Evolutionary conservation across 2,329 filamentous ascomycete species (phyloP).

Genomic region (Whalleya microplaca): DNA sequence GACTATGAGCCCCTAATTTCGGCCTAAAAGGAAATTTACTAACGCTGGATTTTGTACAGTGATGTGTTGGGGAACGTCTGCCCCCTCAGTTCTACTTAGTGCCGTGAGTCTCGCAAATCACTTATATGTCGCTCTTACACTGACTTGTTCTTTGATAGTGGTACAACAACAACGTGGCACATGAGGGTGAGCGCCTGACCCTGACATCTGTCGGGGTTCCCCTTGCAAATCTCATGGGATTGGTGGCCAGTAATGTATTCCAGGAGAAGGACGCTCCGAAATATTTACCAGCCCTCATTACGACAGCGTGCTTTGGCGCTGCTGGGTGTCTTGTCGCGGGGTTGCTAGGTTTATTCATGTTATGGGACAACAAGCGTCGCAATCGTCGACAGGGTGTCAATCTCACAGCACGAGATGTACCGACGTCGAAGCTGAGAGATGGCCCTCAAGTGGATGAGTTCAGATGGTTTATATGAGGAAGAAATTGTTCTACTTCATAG

Average conservation of each 20-base stretch:
- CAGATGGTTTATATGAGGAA: slow-evolving; percentile 56
- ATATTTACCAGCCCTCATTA: slow-evolving; percentile 68
- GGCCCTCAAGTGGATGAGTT: slow-evolving; percentile 58
- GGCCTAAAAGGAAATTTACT: no score
- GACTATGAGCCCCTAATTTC: no score
- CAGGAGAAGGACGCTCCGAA: slow-evolving; percentile 64
- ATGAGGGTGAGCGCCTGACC: slow-evolving; percentile 72
- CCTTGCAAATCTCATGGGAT: slow-evolving; percentile 75
- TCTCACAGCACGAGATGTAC: slow-evolving; percentile 58
- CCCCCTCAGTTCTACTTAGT: slow-evolving; percentile 68
- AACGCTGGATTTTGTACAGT: no score
- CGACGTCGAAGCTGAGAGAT: slow-evolving; percentile 58
- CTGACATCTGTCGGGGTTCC: slow-evolving; percentile 75
- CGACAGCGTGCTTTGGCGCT: slow-evolving; percentile 67
- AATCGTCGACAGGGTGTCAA: slow-evolving; percentile 59
- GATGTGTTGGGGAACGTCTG: slow-evolving; percentile 81
- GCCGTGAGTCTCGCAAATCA: slow-evolving; percentile 31
- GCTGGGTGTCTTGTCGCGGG: slow-evolving; percentile 59
- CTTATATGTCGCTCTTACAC: background rate
- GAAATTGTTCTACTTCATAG: background rate
- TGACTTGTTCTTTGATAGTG: slow-evolving; percentile 41
- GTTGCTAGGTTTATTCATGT: slow-evolving; percentile 65
- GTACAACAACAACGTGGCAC: slow-evolving; percentile 84
- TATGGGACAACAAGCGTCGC: slow-evolving; percentile 64
- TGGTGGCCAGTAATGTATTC: slow-evolving; percentile 72